These are phyloP conservation scores for Mortierella sp. DNA, from an alignment of 371 early-diverging fungal species.

Conservation along the genomic window DNA sequence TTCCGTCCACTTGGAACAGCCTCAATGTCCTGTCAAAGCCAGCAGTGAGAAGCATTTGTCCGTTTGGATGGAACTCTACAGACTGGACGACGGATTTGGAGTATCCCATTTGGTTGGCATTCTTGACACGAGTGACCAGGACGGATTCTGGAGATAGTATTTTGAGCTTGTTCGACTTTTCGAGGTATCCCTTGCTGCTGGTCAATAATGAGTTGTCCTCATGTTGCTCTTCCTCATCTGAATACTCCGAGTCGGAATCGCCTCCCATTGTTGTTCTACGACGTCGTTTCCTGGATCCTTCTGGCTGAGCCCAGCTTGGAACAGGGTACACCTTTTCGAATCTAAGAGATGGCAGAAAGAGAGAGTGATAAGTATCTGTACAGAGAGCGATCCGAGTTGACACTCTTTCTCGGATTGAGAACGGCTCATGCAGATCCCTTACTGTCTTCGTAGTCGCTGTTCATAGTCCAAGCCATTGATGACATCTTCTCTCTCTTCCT, in stretches of 20 bases:
- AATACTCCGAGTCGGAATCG: slow-evolving; percentile 56
- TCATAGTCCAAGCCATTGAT: slow-evolving; percentile 86
- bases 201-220: slow-evolving; percentile 59
- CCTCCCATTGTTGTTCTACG: slow-evolving; percentile 27
- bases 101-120: slow-evolving; percentile 77
- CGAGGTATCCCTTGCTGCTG: slow-evolving; percentile 66
- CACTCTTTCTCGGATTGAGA: too few species aligned
- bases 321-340: slow-evolving; percentile 87
- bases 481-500: slow-evolving; percentile 74
- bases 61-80: slow-evolving; percentile 91
- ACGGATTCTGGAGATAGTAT: slow-evolving; percentile 66
- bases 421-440: slow-evolving; percentile 19
- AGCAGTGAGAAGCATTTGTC: slow-evolving; percentile 86
- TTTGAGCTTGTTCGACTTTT: slow-evolving; percentile 39
- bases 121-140: slow-evolving; percentile 74
- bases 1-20: slow-evolving; percentile 91
- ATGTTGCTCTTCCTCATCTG: slow-evolving; percentile 55
- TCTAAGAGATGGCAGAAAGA: slow-evolving; percentile 39
- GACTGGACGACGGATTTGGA: slow-evolving; percentile 73
- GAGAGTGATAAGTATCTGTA: background rate
- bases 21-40: slow-evolving; percentile 87
- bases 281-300: slow-evolving; percentile 41
- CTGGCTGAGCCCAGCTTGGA: slow-evolving; percentile 84
- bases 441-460: slow-evolving; percentile 83
- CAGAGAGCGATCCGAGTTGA: background rate